phyloP scores from a whole-genome alignment of 768 basidiomycete species.

The Podaxis sp. region DNA sequence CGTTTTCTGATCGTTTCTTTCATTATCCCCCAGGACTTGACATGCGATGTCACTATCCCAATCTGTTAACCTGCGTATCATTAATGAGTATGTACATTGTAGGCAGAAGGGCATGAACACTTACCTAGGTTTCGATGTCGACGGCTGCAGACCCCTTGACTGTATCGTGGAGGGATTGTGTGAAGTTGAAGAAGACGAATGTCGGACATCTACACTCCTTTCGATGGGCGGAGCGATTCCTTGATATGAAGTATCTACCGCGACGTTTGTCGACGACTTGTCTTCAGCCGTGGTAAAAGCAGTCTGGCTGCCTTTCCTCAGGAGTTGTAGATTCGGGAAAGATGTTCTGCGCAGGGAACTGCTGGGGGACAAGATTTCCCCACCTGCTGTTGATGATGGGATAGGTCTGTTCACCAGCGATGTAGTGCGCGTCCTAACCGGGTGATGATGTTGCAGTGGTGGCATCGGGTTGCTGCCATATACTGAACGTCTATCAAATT shows the following conservation, averaged over 20 bases:
- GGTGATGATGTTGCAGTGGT: not conserved
- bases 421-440: not conserved
- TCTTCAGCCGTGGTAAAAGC: not conserved
- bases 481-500: not conserved
- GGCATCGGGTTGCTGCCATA: not conserved
- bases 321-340: constrained; percentile 16
- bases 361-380: constrained; percentile 20
- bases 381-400: not conserved
- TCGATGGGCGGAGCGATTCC: not conserved
- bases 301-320: not conserved
- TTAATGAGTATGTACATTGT: not conserved
- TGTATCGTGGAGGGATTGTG: not conserved
- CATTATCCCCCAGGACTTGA: not conserved
- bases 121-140: not conserved
- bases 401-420: not conserved
- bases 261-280: not conserved
- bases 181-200: not conserved
- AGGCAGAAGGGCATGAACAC: not conserved
- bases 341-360: constrained; percentile 20
- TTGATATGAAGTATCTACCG: not conserved
- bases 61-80: not conserved
- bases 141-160: not conserved
- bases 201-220: not conserved
- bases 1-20: not conserved
- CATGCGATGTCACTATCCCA: not conserved